Evolutionary conservation across 176 grass and related monocot species (phyloP), one percentile per base, ranked within the genome.

Genomic region (Rhynchospora pubera): DNA sequence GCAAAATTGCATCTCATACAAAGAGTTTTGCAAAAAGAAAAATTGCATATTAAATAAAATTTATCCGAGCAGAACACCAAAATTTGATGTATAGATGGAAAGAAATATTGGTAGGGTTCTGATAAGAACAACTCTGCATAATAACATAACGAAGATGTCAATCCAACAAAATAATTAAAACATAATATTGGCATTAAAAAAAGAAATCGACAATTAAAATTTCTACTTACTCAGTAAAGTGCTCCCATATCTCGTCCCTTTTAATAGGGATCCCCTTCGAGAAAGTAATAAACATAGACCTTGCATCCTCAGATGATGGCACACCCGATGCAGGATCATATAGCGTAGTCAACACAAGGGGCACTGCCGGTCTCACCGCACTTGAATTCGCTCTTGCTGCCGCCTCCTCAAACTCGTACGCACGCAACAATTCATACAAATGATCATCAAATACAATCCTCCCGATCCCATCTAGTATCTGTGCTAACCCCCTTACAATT

Each of bases 281-380:
- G 61, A 93, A 91, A 28, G 91, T 93, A 11, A 93, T 67, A 81
- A 97, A 91, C 89, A 93, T 89, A 22, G 91, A 89, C 18, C 91
- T 82, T 60, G 14, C 67, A 87, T 93, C 89, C 75, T 87, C 91
- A 0, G 81, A 16, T 56, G 87, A 69, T 0, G 21, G 44, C 4
- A 32, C 16, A 1, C 12, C 30, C 0, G 6, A 15, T 8, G 6
- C 1, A 48, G 6, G 3, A 66, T 43, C 9, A 42, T 57, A 93
- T 0, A 65, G 21, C 19, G 12, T 53, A 5, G 75, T 70, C 26
- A 92, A 76, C 74, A 75, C 86, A 0, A 32, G 72, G 0, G 23
- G 61, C 32, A 91, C 21, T 57, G 4, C 24, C 65, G 34, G 80
- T 5, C 42, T 21, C 1, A 71, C 19, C 6, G 14, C 65, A 4